Evolutionary conservation across 139 green algal genomes (phyloP).

Genomic region (Picochlorum sp.): DNA sequence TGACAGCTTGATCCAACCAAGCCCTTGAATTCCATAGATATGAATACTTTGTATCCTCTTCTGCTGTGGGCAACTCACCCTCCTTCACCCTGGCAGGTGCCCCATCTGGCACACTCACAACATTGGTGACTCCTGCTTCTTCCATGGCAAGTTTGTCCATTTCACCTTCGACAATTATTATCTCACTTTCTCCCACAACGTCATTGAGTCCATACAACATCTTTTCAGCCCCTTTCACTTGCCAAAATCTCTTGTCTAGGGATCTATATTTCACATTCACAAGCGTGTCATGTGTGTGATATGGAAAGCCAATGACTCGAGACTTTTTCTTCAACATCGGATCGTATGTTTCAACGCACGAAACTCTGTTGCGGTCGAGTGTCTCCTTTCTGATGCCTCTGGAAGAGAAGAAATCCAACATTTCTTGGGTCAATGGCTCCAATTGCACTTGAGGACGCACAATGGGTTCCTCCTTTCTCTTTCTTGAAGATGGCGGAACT

Average conservation of each 20-base stretch:
- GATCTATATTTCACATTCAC: constrained; percentile 86
- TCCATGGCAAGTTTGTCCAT: constrained; percentile 86
- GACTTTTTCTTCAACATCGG: not conserved
- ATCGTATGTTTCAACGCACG: constrained; percentile 20
- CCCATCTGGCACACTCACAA: constrained; percentile 67
- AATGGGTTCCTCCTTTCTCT: constrained; percentile 16
- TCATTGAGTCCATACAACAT: constrained; percentile 86
- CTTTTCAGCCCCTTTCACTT: constrained; percentile 66
- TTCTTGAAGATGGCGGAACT: constrained; percentile 9
- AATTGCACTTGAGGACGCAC: constrained; percentile 18
- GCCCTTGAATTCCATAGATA: constrained; percentile 66
- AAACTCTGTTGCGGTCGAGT: constrained; percentile 46
- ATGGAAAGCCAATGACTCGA: constrained; percentile 69
- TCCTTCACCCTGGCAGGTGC: constrained; percentile 51
- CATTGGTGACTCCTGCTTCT: constrained; percentile 62
- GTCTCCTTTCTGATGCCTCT: constrained; percentile 46
- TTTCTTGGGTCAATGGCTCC: constrained; percentile 15
- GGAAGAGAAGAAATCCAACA: constrained; percentile 41
- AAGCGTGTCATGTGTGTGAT: constrained; percentile 54
- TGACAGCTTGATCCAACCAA: constrained; percentile 35
- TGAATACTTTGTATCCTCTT: constrained; percentile 65
- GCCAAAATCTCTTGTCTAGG: constrained; percentile 66
- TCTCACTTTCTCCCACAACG: constrained; percentile 18
- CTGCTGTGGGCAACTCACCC: constrained; percentile 30
- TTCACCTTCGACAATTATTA: constrained; percentile 86